phyloP scores from a whole-genome alignment of 139 green algal genomes.

The Chlorella sorokiniana region DNA sequence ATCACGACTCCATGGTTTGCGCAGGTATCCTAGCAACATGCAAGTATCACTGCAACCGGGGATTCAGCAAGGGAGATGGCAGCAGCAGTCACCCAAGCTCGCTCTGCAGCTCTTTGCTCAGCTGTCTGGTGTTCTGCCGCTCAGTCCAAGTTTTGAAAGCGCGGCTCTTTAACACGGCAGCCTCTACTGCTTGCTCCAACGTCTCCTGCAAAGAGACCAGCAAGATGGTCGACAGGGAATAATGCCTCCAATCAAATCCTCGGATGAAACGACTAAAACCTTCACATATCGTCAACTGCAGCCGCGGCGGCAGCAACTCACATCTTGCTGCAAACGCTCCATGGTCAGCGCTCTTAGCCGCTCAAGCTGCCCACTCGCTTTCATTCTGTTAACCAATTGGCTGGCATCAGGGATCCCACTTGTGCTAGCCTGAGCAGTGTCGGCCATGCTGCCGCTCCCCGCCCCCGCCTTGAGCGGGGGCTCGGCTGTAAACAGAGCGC shows the following conservation, averaged over 20 bases:
- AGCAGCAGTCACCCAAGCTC: background rate
- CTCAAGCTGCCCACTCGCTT: background rate
- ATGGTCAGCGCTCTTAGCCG: background rate
- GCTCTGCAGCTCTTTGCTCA: background rate
- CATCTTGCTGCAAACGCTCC: constrained; percentile 4
- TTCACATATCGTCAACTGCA: background rate
- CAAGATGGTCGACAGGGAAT: no score
- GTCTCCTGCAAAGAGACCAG: background rate
- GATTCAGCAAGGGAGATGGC: background rate
- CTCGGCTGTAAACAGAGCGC: no score
- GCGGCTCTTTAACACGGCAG: background rate
- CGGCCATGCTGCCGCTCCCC: background rate
- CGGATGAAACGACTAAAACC: no score
- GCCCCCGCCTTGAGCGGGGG: no score
- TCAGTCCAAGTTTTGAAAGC: background rate
- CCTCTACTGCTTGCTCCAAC: background rate
- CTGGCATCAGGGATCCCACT: background rate
- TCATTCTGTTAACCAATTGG: background rate
- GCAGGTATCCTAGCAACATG: no score
- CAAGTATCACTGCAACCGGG: background rate
- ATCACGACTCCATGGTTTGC: no score
- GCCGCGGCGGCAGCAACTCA: background rate
- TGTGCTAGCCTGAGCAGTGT: background rate
- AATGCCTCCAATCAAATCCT: no score
- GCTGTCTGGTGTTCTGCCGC: background rate